A percentile compares a stretch with the other conserved stretches of the same genome.
Evolutionary conservation across 768 basidiomycete species (phyloP).

Genomic region (Lanmaoa pseudosensibilis): DNA sequence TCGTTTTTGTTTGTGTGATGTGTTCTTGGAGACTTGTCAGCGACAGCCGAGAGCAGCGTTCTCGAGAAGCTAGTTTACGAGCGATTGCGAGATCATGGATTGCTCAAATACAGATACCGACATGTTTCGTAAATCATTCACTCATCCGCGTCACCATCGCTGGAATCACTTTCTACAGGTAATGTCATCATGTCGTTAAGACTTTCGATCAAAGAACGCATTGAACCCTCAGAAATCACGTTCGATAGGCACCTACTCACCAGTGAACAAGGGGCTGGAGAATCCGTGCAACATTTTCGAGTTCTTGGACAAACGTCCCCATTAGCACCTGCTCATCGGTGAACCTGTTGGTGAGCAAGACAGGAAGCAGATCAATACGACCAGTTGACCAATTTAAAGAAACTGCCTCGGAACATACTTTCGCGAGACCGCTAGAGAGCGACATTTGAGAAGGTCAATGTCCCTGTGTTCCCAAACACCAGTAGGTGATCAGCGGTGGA

Average conservation of each 20-base stretch:
- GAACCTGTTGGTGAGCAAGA: slow-evolving; percentile 47
- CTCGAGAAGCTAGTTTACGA: background rate
- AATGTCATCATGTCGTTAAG: slow-evolving; percentile 74
- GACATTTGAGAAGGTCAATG: slow-evolving; percentile 87
- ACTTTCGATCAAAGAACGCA: slow-evolving; percentile 35
- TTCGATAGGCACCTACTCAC: slow-evolving; percentile 38
- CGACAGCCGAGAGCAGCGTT: background rate
- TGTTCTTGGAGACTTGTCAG: background rate
- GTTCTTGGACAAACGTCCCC: slow-evolving; percentile 60
- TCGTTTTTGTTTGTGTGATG: background rate
- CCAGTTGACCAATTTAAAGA: background rate
- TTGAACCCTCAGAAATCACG: background rate
- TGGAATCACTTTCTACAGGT: slow-evolving; percentile 29
- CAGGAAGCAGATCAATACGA: slow-evolving; percentile 17
- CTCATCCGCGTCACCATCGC: slow-evolving; percentile 5
- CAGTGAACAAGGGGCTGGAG: slow-evolving; percentile 79
- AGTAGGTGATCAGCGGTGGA: background rate
- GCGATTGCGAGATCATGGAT: background rate
- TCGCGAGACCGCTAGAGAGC: slow-evolving; percentile 70
- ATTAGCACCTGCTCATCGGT: slow-evolving; percentile 69
- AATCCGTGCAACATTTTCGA: slow-evolving; percentile 54
- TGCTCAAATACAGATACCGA: background rate
- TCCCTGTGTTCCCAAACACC: slow-evolving; percentile 48
- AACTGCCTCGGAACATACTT: slow-evolving; percentile 40
- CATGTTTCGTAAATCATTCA: slow-evolving; percentile 9